Conservation (phyloP, 345 rosid species). For the Arabidopsis arenosa region DNA sequence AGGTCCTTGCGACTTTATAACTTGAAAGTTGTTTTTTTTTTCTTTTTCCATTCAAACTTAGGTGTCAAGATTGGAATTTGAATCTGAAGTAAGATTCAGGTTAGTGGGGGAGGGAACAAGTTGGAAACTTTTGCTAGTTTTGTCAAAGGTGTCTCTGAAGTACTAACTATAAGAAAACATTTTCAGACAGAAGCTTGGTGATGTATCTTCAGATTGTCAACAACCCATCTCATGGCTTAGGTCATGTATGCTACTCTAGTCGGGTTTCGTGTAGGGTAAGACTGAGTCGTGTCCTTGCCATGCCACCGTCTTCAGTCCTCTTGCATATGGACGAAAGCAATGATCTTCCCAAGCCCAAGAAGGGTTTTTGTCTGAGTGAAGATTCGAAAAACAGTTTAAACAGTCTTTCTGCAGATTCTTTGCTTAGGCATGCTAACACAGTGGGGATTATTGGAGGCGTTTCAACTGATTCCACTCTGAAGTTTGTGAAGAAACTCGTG, state of each 20-base stretch:
- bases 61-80: constrained; percentile 5
- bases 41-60: not conserved
- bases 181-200: constrained; percentile 56
- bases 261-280: constrained; percentile 43
- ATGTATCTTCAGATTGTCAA: constrained; percentile 54
- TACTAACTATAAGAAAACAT: constrained; percentile 32
- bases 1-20: constrained; percentile 5
- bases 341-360: constrained; percentile 51
- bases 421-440: constrained; percentile 58
- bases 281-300: constrained; percentile 52
- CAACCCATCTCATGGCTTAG: constrained; percentile 48
- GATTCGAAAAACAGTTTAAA: constrained; percentile 38
- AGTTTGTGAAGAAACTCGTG: constrained; percentile 62
- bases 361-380: constrained; percentile 46
- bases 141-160: constrained; percentile 23
- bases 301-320: constrained; percentile 61
- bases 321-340: constrained; percentile 63
- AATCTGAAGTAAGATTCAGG: constrained; percentile 2
- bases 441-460: constrained; percentile 80
- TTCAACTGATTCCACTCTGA: constrained; percentile 59
- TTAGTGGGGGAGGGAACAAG: constrained; percentile 30
- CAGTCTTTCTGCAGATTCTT: constrained; percentile 42
- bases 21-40: not conserved
- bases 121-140: constrained; percentile 28
- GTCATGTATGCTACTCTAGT: constrained; percentile 42